Base-by-base conservation (phyloP, 345 rosid genomes). In the Gossypium stocksii region DNA sequence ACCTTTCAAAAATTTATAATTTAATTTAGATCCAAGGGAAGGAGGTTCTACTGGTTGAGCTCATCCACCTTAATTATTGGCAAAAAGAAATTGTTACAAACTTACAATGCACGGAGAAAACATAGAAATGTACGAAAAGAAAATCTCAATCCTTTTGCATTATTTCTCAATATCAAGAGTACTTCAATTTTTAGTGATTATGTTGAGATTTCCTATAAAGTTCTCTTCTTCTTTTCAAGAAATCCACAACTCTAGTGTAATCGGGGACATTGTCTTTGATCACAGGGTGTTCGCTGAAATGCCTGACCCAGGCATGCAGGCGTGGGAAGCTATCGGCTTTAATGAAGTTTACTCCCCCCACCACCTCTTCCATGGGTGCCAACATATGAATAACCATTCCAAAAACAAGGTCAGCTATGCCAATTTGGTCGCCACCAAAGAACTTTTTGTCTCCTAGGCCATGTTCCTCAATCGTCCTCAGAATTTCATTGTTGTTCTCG, bases 261-360 rank as follows among this genome's bases (percentile, higher is more conserved):
- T 80, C 71, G 3, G 73, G 76, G 38, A 77, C 20, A 29, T 80
- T 80, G 34, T 80, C 62, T 62, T 73, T 45, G 54, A 80, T 76
- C 2, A 60, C 27, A 14, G 66, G 65, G 0, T 23, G 22, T 69
- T 74, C 38, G 17, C 41, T 70, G 70, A 74, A 74, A 43, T 66
- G 11, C 16, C 51, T 3, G 7, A 70, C 20, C 83, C 81, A 81
- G 1, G 17, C 29, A 19, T 70, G 58, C 34, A 59, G 64, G 38
- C 76, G 70, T 1, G 81, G 81, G 25, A 81, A 81, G 57, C 44
- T 71, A 16, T 71, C 8, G 16, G 77, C 11, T 57, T 65, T 65
- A 8, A 77, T 6, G 0, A 80, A 13, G 44, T 70, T 80, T 1
- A 68, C 22, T 16, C 70, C 75, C 0, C 73, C 75, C 0, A 53